Evolutionary conservation across 1,284 basidiomycete species (phyloP).

Genomic region (Mycosarcoma maydis): DNA sequence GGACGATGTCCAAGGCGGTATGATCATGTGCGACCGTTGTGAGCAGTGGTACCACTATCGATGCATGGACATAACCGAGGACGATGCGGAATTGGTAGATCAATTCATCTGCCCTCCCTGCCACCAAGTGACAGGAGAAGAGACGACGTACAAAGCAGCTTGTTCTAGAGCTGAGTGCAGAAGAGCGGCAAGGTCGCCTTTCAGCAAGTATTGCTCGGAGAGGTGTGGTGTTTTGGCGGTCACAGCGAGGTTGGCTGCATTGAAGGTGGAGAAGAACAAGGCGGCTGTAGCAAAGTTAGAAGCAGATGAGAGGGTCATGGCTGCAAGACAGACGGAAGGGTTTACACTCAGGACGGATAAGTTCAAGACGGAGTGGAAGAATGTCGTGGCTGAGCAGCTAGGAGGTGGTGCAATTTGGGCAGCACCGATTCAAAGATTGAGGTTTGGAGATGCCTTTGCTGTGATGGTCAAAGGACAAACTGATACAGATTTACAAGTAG

Average conservation of each 20-base stretch:
- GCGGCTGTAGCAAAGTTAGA: slow-evolving; percentile 1
- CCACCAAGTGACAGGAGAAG: slow-evolving; percentile 27
- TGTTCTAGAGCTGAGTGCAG: slow-evolving; percentile 42
- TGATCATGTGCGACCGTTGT: slow-evolving; percentile 62
- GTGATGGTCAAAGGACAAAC: neutral
- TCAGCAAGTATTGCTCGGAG: slow-evolving; percentile 60
- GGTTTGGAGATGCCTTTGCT: slow-evolving; percentile 5
- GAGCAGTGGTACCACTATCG: slow-evolving; percentile 61
- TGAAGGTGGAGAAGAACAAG: slow-evolving; percentile 17
- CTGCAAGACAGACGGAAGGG: slow-evolving; percentile 16
- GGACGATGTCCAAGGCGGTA: slow-evolving; percentile 56
- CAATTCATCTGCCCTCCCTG: slow-evolving; percentile 57
- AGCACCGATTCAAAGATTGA: neutral
- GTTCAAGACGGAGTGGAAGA: slow-evolving; percentile 1
- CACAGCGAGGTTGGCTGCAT: slow-evolving; percentile 14
- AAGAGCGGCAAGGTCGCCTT: slow-evolving; percentile 40
- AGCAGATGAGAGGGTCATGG: slow-evolving; percentile 17
- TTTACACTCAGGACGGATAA: slow-evolving; percentile 3
- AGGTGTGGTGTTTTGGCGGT: slow-evolving; percentile 48
- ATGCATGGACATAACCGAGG: slow-evolving; percentile 52
- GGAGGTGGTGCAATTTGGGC: neutral
- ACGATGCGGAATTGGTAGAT: slow-evolving; percentile 52
- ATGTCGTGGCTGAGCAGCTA: neutral
- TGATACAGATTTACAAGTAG: neutral
- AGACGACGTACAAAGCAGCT: slow-evolving; percentile 52